Conservation (phyloP, 2,329 filamentous ascomycete species). For the Dichotomopilus funicola region DNA sequence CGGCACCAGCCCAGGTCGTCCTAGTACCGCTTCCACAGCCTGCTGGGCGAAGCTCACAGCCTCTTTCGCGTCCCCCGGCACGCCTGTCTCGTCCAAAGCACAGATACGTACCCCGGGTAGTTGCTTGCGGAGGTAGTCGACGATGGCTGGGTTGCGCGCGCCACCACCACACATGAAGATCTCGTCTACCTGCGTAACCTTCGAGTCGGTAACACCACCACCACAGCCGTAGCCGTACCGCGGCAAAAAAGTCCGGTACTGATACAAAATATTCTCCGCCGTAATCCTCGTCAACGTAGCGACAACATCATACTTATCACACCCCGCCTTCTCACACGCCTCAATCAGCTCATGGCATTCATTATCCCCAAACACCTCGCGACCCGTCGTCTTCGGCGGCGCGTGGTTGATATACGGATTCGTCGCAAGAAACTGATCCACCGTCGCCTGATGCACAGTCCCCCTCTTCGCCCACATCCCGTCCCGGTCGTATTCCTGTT, state of each 20-base stretch:
- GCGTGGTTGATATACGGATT: slow-evolving; percentile 44
- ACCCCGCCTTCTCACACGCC: slow-evolving; percentile 34
- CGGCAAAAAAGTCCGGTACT: slow-evolving; percentile 24
- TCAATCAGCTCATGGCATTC: slow-evolving; percentile 33
- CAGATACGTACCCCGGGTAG: slow-evolving; percentile 44
- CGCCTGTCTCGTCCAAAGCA: slow-evolving; percentile 51
- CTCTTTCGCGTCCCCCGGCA: slow-evolving; percentile 52
- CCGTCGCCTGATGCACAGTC: slow-evolving; percentile 43
- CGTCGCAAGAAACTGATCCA: slow-evolving; percentile 43
- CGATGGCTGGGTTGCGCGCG: slow-evolving; percentile 52
- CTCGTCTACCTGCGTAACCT: slow-evolving; percentile 32
- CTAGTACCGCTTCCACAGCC: slow-evolving; percentile 49
- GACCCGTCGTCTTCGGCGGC: slow-evolving; percentile 51
- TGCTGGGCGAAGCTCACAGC: slow-evolving; percentile 55
- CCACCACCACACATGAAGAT: slow-evolving; percentile 57
- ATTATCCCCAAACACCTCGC: slow-evolving; percentile 56
- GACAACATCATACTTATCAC: slow-evolving; percentile 40
- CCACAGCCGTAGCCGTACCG: not conserved
- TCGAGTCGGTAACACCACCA: slow-evolving; percentile 4
- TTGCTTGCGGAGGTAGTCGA: slow-evolving; percentile 41
- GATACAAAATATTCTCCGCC: slow-evolving; percentile 49
- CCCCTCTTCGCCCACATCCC: slow-evolving; percentile 45
- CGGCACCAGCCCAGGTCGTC: not conserved
- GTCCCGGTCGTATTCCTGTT: slow-evolving; percentile 44
- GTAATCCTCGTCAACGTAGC: slow-evolving; percentile 55